Conservation (phyloP, 192 early-diverging fungal genomes). For the Podila epicladia region DNA sequence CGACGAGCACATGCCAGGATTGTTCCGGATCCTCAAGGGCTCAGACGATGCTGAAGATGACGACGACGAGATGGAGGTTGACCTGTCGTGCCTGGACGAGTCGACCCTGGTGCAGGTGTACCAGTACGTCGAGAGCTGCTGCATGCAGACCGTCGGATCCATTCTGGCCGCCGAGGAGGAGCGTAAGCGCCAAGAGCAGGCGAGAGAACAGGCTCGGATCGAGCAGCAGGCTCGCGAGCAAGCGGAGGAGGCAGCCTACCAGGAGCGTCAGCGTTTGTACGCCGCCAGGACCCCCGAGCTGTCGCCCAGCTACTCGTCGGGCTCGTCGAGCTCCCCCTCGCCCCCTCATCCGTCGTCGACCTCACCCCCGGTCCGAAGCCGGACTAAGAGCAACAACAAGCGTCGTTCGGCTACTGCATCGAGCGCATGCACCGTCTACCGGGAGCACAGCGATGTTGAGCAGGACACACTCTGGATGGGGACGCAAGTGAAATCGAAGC, state of each 20-base stretch:
- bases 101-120: conserved; percentile 39
- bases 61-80: conserved; percentile 46
- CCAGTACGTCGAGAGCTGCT: conserved; percentile 47
- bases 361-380: neutral
- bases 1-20: conserved; percentile 40
- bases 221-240: neutral
- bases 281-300: conserved; percentile 31
- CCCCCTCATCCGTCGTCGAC: conserved; percentile 30
- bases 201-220: neutral
- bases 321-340: conserved; percentile 26
- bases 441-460: neutral
- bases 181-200: conserved; percentile 18
- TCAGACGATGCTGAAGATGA: conserved; percentile 17
- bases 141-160: conserved; percentile 42
- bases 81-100: conserved; percentile 41
- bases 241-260: conserved; percentile 6
- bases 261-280: conserved; percentile 20
- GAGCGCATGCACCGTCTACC: neutral
- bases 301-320: conserved; percentile 16
- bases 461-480: conserved; percentile 1
- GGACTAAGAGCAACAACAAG: conserved; percentile 19
- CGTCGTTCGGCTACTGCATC: neutral
- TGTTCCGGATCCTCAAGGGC: conserved; percentile 38
- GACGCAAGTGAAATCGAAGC: conserved; percentile 26
- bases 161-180: conserved; percentile 47